Conservation (phyloP, 805 yeast species). For the Ogataea degrootiae region DNA sequence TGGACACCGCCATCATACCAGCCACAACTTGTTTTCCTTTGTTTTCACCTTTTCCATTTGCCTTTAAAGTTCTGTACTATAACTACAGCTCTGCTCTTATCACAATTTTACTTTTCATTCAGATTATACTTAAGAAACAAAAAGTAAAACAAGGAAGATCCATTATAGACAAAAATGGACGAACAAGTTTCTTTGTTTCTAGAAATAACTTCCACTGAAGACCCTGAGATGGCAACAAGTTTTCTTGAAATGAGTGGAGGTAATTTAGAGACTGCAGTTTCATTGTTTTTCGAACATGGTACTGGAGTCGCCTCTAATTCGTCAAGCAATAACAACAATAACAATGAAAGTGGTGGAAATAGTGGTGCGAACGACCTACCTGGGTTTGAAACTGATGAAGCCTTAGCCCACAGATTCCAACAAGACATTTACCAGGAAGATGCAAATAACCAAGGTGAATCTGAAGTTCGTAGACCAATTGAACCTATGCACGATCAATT, state of each 20-base stretch:
- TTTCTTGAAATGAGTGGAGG: constrained; percentile 76
- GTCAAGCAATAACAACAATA: constrained; percentile 14
- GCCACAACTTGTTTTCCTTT: too few relatives aligned
- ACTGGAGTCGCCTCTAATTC: constrained; percentile 20
- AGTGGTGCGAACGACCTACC: background rate
- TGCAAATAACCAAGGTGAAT: constrained; percentile 32
- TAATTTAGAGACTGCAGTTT: constrained; percentile 78
- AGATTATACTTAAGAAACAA: too few relatives aligned
- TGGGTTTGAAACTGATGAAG: constrained; percentile 34
- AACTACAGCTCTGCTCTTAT: too few relatives aligned
- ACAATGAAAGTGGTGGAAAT: constrained; percentile 1
- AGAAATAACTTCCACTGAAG: constrained; percentile 76
- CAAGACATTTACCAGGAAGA: constrained; percentile 52
- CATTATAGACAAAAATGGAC: constrained; percentile 13
- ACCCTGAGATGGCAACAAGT: constrained; percentile 62
- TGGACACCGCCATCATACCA: too few relatives aligned
- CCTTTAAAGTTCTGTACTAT: too few relatives aligned
- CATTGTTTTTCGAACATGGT: constrained; percentile 72
- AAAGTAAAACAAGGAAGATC: too few relatives aligned
- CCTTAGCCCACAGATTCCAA: constrained; percentile 58
- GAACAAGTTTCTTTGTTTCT: constrained; percentile 66
- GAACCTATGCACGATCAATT: constrained; percentile 71
- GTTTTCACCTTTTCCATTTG: too few relatives aligned
- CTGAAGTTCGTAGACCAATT: constrained; percentile 69
- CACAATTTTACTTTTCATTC: too few relatives aligned